Evolutionary conservation across 192 early-diverging fungal genomes (phyloP), one percentile per base, ranked within the genome.

Genomic region (Entophlyctis luteolus): DNA sequence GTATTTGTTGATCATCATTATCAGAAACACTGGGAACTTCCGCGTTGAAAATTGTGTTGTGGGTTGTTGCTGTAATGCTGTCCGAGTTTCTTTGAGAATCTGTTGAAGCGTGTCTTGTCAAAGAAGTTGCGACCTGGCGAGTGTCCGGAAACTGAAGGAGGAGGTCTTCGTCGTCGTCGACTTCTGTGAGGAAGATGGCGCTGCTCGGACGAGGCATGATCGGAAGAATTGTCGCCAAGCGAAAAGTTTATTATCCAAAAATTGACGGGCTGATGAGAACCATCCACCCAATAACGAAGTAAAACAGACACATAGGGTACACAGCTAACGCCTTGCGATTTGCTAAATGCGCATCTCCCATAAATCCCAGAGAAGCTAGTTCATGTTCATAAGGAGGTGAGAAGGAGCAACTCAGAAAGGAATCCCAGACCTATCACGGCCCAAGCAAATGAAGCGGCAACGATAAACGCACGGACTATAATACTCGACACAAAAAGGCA

Each of bases 301-400:
- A 98, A 67, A 98, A 98, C 60, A 98, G 76, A 62, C 89, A 91
- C 25, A 98, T 87, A 45, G 96, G 96, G 72, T 97, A 98, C 32
- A 97, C 84, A 10, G 92, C 95, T 45, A 98, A 79, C 47, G 88
- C 70, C 5, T 92, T 83, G 28, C 93, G 82, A 74, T 96, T 91
- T 27, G 86, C 84, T 37, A 98, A 81, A 76, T 93, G 88, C 3
- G 89, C 89, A 39, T 92, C 90, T 2, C 89, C 86, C 32, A 98
- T 74, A 72, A 98, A 98, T n/a, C 89, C 89, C 28, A 98, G 68
- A 0, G 96, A 90, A 1, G 96, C 96, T 90, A 66, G 4, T 45
- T 16, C 35, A 22, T 22, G 47, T 3, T 47, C 38, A 46, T 66
- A 20, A 45, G 47, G 42, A 39, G 18, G 10, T 16, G 37, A 34